Conservation (phyloP, 495 filamentous ascomycete genomes). For the Alectoria sarmentosa region DNA sequence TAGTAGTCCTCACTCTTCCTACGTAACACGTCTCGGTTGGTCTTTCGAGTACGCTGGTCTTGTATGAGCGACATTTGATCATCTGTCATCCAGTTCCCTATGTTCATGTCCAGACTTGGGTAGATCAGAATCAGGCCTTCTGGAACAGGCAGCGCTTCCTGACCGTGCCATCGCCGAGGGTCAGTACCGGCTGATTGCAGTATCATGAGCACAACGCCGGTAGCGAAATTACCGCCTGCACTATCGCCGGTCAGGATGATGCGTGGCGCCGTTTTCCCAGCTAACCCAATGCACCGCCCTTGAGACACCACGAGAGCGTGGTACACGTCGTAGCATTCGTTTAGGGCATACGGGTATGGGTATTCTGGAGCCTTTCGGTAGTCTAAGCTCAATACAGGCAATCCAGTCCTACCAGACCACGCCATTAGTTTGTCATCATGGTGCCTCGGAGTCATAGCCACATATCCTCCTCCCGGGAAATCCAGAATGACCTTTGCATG, state of each 20-base stretch:
- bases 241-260: conserved; percentile 86
- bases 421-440: conserved; percentile 88
- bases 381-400: conserved; percentile 84
- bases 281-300: conserved; percentile 76
- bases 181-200: conserved; percentile 60
- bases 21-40: conserved; percentile 65
- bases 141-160: conserved; percentile 62
- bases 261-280: conserved; percentile 61
- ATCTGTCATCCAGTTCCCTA: conserved; percentile 98
- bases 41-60: conserved; percentile 67
- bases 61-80: conserved; percentile 94
- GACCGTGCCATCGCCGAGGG: conserved; percentile 48
- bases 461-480: conserved; percentile 90
- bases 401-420: conserved; percentile 78
- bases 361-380: conserved; percentile 93
- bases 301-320: conserved; percentile 65
- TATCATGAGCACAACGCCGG: conserved; percentile 78
- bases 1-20: conserved; percentile 69
- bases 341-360: conserved; percentile 90
- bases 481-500: conserved; percentile 80
- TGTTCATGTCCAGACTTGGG: conserved; percentile 87
- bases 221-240: conserved; percentile 85
- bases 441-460: conserved; percentile 86
- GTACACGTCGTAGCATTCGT: conserved; percentile 96
- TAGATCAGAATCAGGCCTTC: conserved; percentile 82